Conservation (phyloP, 805 yeast genomes). For the Lipomyces anomalus region DNA sequence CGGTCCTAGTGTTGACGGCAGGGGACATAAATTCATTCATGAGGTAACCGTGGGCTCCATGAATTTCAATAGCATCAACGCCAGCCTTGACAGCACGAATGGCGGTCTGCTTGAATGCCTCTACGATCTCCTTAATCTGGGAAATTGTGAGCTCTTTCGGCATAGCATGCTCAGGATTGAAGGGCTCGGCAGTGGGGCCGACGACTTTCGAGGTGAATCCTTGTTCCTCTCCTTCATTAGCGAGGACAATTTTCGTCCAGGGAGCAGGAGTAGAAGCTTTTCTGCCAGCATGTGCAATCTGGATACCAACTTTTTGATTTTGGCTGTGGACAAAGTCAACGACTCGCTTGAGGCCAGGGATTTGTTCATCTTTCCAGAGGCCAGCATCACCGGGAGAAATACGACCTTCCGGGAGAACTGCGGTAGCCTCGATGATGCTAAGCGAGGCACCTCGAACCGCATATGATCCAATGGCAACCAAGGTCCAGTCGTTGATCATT, state of each 20-base stretch:
- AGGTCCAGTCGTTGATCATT: constrained; percentile 43
- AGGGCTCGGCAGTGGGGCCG: constrained; percentile 43
- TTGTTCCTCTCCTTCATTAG: constrained; percentile 14
- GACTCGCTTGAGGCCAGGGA: constrained; percentile 38
- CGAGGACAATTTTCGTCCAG: constrained; percentile 22
- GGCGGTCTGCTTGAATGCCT: constrained; percentile 44
- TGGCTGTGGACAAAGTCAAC: constrained; percentile 42
- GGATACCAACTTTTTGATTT: constrained; percentile 44
- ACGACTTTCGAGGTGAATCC: constrained; percentile 36
- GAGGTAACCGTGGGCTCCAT: constrained; percentile 60
- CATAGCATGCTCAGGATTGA: constrained; percentile 22
- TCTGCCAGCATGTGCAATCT: constrained; percentile 53
- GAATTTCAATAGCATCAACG: constrained; percentile 61
- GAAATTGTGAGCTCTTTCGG: constrained; percentile 41
- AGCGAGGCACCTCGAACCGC: constrained; percentile 48
- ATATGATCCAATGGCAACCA: constrained; percentile 45
- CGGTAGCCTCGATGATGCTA: constrained; percentile 43
- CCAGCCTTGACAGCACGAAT: constrained; percentile 48
- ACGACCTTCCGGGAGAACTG: constrained; percentile 40
- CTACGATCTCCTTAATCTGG: constrained; percentile 40
- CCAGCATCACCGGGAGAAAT: constrained; percentile 46
- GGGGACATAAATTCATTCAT: constrained; percentile 45
- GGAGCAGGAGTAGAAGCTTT: constrained; percentile 38
- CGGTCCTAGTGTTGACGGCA: constrained; percentile 49
- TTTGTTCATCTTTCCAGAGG: constrained; percentile 47